Base-by-base conservation (phyloP, 768 basidiomycete genomes). In the Boletus rubescentipes region DNA sequence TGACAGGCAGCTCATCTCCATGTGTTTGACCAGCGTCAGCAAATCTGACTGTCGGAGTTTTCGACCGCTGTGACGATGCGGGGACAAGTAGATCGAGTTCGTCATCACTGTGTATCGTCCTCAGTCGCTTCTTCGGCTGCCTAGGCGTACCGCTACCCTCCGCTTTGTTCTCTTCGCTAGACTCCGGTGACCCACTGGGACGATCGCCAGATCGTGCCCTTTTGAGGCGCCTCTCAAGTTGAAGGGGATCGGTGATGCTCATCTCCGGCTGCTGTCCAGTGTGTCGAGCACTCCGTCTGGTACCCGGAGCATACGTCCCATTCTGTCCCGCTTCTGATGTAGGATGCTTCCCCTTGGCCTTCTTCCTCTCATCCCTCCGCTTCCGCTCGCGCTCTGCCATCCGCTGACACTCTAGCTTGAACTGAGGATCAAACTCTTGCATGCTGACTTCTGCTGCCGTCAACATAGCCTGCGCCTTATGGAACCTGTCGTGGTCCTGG, bases 381-480 rank as follows among this genome's bases (percentile, higher is more conserved):
- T 85, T 81, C 54, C 84, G 73, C 66, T 95, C 90, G 47, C 86
- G 76, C 36, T 71, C 78, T 14, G 91, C 89, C 90, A 95, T 94
- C 58, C 90, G 79, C 67, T 89, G 86, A 68, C 95, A 98, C 68
- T 98, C 96, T 29, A 85, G 53, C 46, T 77, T 75, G 68, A 97
- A 88, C 48, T 82, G 78, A 1, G 80, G 78, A 64, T 96, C 94
- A 61, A 94, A 92, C 64, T 91, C 89, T 61, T 89, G 83, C 51
- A 93, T 82, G 74, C 90, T 87, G 59, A 95, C 87, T 65, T 97
- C 79, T 2, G 91, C 79, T 16, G 91, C 88, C 21, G 85, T 92
- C 57, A 86, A 82, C 92, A 99, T 92, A 36, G 91, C 87, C 56
- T 92, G 88, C 0, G 96, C 91, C 57, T 87, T 88, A 64, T 82